Percentiles rank a stretch among this genome's conserved stretches.
These are phyloP conservation scores for Vaccinium myrtillus DNA, from an alignment of 148 eudicot genomes.

Conservation along the genomic window DNA sequence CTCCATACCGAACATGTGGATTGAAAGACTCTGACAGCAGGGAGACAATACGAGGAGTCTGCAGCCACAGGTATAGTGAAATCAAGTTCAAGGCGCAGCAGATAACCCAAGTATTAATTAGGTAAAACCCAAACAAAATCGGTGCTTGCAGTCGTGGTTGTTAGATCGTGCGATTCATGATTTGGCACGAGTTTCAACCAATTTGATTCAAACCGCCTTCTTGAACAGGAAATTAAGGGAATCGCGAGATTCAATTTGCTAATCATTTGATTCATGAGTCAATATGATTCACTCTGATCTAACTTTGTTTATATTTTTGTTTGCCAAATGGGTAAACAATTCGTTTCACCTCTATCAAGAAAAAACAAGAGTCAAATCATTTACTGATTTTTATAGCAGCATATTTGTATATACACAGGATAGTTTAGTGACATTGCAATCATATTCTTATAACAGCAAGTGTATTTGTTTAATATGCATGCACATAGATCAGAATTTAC, in stretches of 20 bases:
- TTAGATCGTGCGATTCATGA: neutral
- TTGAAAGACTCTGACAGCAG: slow-evolving; percentile 90
- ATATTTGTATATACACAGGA: neutral
- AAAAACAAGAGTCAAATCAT: neutral
- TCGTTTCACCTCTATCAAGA: neutral
- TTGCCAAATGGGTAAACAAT: neutral
- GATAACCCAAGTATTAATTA: neutral
- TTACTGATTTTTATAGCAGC: neutral
- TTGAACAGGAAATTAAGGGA: neutral
- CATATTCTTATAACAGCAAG: neutral
- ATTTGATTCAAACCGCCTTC: neutral
- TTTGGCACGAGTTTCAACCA: neutral
- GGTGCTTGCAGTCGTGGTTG: neutral
- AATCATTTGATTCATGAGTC: neutral
- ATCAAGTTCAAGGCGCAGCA: slow-evolving; percentile 9
- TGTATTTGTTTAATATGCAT: neutral
- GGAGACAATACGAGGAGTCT: slow-evolving; percentile 95
- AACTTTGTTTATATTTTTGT: neutral
- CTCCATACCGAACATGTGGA: slow-evolving; percentile 98
- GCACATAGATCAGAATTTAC: neutral
- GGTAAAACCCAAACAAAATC: neutral
- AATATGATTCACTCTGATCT: neutral
- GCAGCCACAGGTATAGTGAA: slow-evolving; percentile 28
- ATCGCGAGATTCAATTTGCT: neutral
- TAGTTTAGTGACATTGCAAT: neutral